Evolutionary conservation across 305 asterid species (phyloP), one percentile per base, ranked within the genome.

Genomic region (Fraxinus xanthoxyloides): DNA sequence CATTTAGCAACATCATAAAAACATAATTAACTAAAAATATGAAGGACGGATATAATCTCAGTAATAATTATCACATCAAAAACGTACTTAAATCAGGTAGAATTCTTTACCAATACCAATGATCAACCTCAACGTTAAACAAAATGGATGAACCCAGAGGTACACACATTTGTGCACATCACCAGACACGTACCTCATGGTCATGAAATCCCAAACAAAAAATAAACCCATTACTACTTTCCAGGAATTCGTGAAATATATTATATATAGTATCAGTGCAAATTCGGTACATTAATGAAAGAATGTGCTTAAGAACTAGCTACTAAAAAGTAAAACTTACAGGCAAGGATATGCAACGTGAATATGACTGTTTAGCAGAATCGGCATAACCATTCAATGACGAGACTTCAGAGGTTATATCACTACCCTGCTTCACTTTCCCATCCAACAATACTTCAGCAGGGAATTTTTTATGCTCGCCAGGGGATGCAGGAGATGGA

Each of bases 271-370:
- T 26, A 67, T 28, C 23, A 67, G 74, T 67, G 21, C 36, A 67
- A 67, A 67, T 28, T 31, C 3, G 28, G 19, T 56, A 1, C 35
- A 67, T 67, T 13, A 31, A 59, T 7, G 30, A 59, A 59, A 59
- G 69, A 59, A 21, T 2, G 9, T 7, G 15, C 5, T 19, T 70
- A 70, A 70, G 43, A 70, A 24, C 15, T 70, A 70, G 43, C 12
- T 6, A 70, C 0, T 1, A 12, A 17, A 31, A 70, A 31, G 75
- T 30, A 83, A 38, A 77, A 86, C 91, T 88, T 85, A 88, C 91
- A 34, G 84, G 82, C 77, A 36, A 72, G 59, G 75, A 78, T 70
- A 38, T 38, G 32, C 83, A 79, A 35, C 0, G 83, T 15, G 87
- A 76, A 78, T 75, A 51, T 15, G 83, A 76, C 67, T 56, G 72